Evolutionary conservation across 768 basidiomycete species (phyloP).

Genomic region (Serendipita vermifera): DNA sequence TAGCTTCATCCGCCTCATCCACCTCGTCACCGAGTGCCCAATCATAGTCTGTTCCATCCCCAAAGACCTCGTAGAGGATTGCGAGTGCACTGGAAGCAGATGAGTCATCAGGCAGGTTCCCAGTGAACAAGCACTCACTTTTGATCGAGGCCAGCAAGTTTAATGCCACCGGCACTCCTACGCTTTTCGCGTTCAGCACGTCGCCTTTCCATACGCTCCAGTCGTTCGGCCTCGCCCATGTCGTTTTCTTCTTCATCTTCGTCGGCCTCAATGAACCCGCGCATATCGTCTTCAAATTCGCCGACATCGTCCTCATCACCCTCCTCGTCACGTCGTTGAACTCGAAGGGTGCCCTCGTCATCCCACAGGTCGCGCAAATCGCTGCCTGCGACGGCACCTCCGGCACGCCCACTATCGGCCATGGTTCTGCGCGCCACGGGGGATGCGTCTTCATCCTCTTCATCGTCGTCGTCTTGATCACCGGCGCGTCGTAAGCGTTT

Average conservation of each 20-base stretch:
- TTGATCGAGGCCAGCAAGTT: slow-evolving; percentile 68
- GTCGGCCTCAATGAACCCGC: slow-evolving; percentile 34
- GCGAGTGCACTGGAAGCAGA: slow-evolving; percentile 14
- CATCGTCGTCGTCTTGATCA: slow-evolving; percentile 43
- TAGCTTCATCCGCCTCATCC: slow-evolving; percentile 39
- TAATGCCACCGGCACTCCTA: slow-evolving; percentile 51
- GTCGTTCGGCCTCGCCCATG: slow-evolving; percentile 62
- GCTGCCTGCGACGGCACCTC: slow-evolving; percentile 47
- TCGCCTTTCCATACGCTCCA: slow-evolving; percentile 57
- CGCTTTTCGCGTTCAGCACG: slow-evolving; percentile 55
- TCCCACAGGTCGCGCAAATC: slow-evolving; percentile 64
- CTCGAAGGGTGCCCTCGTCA: slow-evolving; percentile 40
- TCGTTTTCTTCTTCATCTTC: slow-evolving; percentile 72
- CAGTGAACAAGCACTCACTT: slow-evolving; percentile 40
- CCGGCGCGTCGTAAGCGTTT: slow-evolving; percentile 65
- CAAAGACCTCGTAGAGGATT: slow-evolving; percentile 94
- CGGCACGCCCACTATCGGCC: slow-evolving; percentile 38
- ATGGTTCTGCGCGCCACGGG: slow-evolving; percentile 52
- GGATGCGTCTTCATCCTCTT: slow-evolving; percentile 55
- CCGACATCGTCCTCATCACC: slow-evolving; percentile 9
- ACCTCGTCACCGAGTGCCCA: slow-evolving; percentile 86
- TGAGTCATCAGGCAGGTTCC: too few relatives aligned
- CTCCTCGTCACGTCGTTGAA: background rate
- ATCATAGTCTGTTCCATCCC: slow-evolving; percentile 91
- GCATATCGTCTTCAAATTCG: slow-evolving; percentile 17